Evolutionary conservation across 129 eudicot species (phyloP), one percentile per base, ranked within the genome.

Genomic region (Helianthus tuberosus): DNA sequence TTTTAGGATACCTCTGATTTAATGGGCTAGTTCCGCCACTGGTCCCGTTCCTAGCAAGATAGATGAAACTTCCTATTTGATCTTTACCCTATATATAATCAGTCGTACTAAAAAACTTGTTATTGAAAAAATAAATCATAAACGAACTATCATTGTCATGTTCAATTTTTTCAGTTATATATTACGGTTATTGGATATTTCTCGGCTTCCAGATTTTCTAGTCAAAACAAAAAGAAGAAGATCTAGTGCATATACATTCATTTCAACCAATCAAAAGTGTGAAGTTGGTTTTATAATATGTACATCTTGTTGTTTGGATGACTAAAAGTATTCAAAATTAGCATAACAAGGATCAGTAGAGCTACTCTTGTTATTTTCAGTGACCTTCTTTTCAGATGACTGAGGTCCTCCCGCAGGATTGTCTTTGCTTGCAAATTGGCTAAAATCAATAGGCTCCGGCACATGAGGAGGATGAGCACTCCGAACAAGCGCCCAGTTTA

Each of bases 401-500:
- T 71, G 38, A 44, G 61, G 17, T 17, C 20, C 44, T 54, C 64
- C 75, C 38, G 75, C 64, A 17, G 10, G 10, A 48, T 57, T 47
- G 2, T 68, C 72, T 68, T 68, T 68, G 60, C 43, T 68, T 11
- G 59, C 38, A 69, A 69, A 69, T 15, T 69, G 63, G 32, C 74
- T 69, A 41, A 69, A 69, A 36, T 69, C 74, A 35, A 69, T 15
- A 16, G 74, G 74, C 17, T 51, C 63, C 0, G 74, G 74, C 36
- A 69, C 74, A 70, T 70, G 75, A 13, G 75, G 75, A 36, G 75
- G 75, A 17, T 70, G 75, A 54, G 75, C 75, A 54, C 65, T 70
- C 4, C 75, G 57, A 36, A 70, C 64, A 39, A 70, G 75, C 0
- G 75, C 75, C 75, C 75, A 70, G 41, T 70, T 70, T 6, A 39